Evolutionary conservation across 2,329 filamentous ascomycete genomes (phyloP).

Genomic region (Fusarium pseudograminearum): DNA sequence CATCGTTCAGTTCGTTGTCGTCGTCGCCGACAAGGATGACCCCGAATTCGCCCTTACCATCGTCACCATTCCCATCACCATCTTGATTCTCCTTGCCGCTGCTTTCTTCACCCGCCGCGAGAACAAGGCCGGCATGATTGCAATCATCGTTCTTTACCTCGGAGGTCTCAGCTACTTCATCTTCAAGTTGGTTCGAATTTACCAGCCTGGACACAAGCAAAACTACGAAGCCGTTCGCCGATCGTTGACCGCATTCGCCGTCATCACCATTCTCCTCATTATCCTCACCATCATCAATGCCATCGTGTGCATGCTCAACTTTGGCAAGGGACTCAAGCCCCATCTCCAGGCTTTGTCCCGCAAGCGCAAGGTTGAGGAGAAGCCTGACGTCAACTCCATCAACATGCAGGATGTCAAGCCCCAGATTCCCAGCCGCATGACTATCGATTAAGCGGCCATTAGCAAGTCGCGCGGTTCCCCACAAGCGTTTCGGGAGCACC

Average conservation of each 20-base stretch:
- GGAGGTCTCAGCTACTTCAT: constrained; percentile 94
- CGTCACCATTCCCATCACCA: constrained; percentile 90
- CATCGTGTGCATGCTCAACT: constrained; percentile 89
- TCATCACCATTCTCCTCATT: constrained; percentile 91
- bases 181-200: constrained; percentile 98
- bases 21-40: constrained; percentile 77
- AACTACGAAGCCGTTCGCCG: constrained; percentile 84
- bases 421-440: constrained; percentile 68
- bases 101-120: constrained; percentile 88
- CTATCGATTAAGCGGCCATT: constrained; percentile 64
- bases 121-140: constrained; percentile 80
- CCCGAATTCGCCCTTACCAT: constrained; percentile 89
- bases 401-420: constrained; percentile 69
- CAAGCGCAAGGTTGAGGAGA: constrained; percentile 62
- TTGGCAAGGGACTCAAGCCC: constrained; percentile 87
- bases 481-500: constrained; percentile 14
- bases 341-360: constrained; percentile 74
- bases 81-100: constrained; percentile 86
- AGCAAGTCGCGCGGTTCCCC: constrained; percentile 27
- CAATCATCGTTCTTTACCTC: constrained; percentile 86
- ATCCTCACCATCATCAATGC: constrained; percentile 89
- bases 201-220: constrained; percentile 68
- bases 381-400: constrained; percentile 68
- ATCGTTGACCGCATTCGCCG: constrained; percentile 91
- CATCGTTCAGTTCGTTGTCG: constrained; percentile 96